Conservation (phyloP, 2,329 filamentous ascomycete species). For the Colletotrichum lupini region DNA sequence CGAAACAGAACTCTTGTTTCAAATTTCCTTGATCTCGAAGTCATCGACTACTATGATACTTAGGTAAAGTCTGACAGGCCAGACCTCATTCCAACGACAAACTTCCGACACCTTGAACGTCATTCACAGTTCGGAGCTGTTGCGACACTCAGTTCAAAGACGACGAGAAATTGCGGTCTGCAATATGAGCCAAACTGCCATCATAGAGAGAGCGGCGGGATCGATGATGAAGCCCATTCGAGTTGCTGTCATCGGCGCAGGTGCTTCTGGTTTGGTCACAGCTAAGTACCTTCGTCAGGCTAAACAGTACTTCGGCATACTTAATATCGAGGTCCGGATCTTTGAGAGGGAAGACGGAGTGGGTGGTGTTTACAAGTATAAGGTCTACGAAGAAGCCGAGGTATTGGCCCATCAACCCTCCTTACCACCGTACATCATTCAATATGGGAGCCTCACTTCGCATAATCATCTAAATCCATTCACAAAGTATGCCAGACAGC, state of each 20-base stretch:
- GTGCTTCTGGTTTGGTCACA: slow-evolving; percentile 54
- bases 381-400: slow-evolving; percentile 60
- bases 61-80: too few species aligned
- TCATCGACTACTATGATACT: too few species aligned
- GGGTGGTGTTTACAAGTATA: slow-evolving; percentile 59
- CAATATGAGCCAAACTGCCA: neutral
- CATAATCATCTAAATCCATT: too few species aligned
- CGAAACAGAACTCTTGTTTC: too few species aligned
- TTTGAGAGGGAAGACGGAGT: slow-evolving; percentile 57
- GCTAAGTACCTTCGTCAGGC: slow-evolving; percentile 53
- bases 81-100: too few species aligned
- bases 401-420: slow-evolving; percentile 35
- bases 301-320: slow-evolving; percentile 49
- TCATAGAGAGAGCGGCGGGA: neutral
- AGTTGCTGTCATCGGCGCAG: slow-evolving; percentile 56
- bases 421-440: neutral
- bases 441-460: too few species aligned
- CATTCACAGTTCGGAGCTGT: too few species aligned
- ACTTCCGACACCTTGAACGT: too few species aligned
- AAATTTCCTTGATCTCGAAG: too few species aligned
- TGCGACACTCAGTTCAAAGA: too few species aligned
- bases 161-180: neutral
- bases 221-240: slow-evolving; percentile 41
- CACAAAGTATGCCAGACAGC: neutral
- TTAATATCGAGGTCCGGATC: slow-evolving; percentile 53